phyloP scores from a whole-genome alignment of 2,329 filamentous ascomycete genomes.

The Cryphonectria naterciae region DNA sequence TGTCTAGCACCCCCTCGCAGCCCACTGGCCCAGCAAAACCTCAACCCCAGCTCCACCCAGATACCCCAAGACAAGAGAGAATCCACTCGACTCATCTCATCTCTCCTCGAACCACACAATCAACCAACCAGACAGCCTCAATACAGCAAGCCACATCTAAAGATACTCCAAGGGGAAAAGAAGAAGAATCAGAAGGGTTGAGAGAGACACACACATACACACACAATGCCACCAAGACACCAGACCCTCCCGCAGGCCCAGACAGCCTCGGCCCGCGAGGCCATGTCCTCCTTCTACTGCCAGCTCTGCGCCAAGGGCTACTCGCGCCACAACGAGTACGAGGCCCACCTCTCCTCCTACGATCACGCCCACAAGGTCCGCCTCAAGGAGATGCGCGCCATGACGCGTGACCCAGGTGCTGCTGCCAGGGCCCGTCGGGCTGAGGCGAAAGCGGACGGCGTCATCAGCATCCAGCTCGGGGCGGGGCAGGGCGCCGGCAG shows the following conservation, averaged over 20 bases:
- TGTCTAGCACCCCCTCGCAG: not conserved
- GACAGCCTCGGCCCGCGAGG: conserved; percentile 71
- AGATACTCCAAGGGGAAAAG: not conserved
- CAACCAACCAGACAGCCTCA: not conserved
- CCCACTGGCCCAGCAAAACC: not conserved
- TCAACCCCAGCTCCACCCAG: conserved; percentile 39
- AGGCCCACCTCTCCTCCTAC: conserved; percentile 91
- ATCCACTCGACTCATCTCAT: not conserved
- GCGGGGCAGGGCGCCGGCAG: conserved; percentile 36
- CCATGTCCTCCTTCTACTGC: conserved; percentile 81
- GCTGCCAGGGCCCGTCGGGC: conserved; percentile 68
- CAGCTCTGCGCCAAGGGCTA: conserved; percentile 93
- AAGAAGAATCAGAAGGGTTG: no score
- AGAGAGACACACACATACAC: not conserved
- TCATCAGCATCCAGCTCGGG: conserved; percentile 69
- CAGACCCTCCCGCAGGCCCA: conserved; percentile 63
- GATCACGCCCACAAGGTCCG: conserved; percentile 95
- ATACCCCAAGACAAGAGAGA: conserved; percentile 40
- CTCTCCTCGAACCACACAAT: not conserved
- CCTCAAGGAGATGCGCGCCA: conserved; percentile 84
- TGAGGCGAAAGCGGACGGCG: conserved; percentile 70
- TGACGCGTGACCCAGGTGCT: conserved; percentile 72
- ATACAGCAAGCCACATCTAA: not conserved
- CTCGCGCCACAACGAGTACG: conserved; percentile 92
- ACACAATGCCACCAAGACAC: conserved; percentile 47